Percentiles rank a stretch among this genome's conserved stretches.
Conservation (phyloP, 2,329 filamentous ascomycete species). For the Fusarium proliferatum region DNA sequence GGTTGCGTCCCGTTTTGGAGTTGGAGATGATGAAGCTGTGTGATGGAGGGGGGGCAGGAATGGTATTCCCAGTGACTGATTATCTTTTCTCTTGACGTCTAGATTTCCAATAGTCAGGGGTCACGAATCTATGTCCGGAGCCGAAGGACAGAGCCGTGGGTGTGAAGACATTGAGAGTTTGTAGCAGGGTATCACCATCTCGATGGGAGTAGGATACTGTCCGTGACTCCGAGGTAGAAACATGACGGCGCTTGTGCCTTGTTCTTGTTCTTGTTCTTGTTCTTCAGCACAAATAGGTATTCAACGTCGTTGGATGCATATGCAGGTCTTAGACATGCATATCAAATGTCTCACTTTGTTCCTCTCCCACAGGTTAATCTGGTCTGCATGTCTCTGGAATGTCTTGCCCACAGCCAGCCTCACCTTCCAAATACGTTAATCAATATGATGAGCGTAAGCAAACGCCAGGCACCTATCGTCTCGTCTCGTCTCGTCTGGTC, state of each 20-base stretch:
- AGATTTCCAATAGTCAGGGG: conserved; percentile 16
- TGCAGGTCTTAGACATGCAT: conserved; percentile 52
- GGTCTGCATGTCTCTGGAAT: conserved; percentile 40
- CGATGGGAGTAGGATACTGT: background rate
- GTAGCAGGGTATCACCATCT: background rate
- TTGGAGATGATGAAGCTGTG: conserved; percentile 21
- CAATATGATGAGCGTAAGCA: conserved; percentile 23
- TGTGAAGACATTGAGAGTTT: background rate
- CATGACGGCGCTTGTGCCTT: conserved; percentile 10
- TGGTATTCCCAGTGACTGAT: conserved; percentile 27
- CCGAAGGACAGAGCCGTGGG: conserved; percentile 17
- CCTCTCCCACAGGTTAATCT: conserved; percentile 52
- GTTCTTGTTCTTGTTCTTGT: background rate
- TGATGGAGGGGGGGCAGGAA: conserved; percentile 9
- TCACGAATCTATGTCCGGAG: conserved; percentile 11
- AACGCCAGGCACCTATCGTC: background rate
- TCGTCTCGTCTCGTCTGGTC: background rate
- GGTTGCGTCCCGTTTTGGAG: conserved; percentile 19
- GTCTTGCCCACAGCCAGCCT: conserved; percentile 39
- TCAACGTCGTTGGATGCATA: conserved; percentile 40
- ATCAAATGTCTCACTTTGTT: conserved; percentile 51
- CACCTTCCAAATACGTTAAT: conserved; percentile 9
- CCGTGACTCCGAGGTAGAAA: conserved; percentile 1
- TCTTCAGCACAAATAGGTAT: conserved; percentile 33
- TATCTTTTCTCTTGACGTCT: conserved; percentile 25